phyloP scores from a whole-genome alignment of 371 early-diverging fungal genomes.

The Mortierella sp. region DNA sequence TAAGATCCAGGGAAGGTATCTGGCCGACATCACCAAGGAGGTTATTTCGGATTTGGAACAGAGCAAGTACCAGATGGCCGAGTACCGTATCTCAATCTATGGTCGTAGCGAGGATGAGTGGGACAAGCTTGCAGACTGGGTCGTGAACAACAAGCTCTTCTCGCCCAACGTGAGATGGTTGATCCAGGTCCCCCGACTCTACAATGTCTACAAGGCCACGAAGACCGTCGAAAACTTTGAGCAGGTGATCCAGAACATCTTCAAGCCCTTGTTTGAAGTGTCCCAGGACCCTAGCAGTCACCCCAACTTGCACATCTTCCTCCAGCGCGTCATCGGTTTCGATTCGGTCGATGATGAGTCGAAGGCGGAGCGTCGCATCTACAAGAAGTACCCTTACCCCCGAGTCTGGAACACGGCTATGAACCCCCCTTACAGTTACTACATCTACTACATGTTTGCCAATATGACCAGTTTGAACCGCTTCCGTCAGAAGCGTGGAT shows the following conservation, averaged over 20 bases:
- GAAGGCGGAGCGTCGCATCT: conserved; percentile 86
- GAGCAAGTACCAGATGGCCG: conserved; percentile 95
- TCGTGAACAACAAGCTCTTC: conserved; percentile 92
- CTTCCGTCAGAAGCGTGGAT: conserved; percentile 82
- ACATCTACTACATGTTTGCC: conserved; percentile 95
- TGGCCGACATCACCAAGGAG: conserved; percentile 97
- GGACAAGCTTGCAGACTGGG: conserved; percentile 97
- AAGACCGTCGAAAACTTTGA: conserved; percentile 80
- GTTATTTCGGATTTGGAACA: conserved; percentile 94
- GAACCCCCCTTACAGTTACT: conserved; percentile 99
- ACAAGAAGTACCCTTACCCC: conserved; percentile 91
- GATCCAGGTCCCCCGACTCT: conserved; percentile 96
- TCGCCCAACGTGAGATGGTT: conserved; percentile 97
- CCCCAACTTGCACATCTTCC: conserved; percentile 92
- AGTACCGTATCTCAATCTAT: conserved; percentile 94
- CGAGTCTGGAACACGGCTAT: conserved; percentile 77
- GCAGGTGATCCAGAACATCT: conserved; percentile 89
- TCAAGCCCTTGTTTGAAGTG: conserved; percentile 94
- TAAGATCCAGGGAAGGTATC: conserved; percentile 88
- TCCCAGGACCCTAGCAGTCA: conserved; percentile 86
- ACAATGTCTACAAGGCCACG: conserved; percentile 87
- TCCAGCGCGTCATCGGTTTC: conserved; percentile 96
- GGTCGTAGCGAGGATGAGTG: conserved; percentile 88
- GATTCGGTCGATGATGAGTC: conserved; percentile 99
- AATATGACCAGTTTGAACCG: conserved; percentile 90